Conservation (phyloP, 2,329 filamentous ascomycete genomes). For the Calonectria pauciramosa region DNA sequence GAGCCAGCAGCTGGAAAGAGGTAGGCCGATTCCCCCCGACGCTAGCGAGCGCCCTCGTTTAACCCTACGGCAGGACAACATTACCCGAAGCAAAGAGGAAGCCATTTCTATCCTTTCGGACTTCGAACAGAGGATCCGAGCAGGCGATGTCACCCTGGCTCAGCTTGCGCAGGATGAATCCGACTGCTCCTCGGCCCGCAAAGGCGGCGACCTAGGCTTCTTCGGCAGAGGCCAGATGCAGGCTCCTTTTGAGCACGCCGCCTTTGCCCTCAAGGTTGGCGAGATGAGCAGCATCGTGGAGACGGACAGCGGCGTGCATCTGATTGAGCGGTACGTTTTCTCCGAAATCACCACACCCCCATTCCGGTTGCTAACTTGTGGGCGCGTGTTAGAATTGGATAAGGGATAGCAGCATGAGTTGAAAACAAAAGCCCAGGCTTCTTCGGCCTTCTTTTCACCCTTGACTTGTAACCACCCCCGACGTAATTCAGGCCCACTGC, state of each 20-base stretch:
- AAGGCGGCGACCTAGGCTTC: neutral
- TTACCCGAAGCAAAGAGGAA: neutral
- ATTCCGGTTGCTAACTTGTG: neutral
- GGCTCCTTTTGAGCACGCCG: neutral
- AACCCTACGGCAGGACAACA: neutral
- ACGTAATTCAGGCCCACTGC: neutral
- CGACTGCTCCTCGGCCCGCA: neutral
- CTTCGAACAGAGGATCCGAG: neutral
- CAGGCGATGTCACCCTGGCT: neutral
- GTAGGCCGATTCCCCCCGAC: neutral
- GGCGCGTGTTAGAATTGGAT: neutral
- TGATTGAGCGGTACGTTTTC: neutral
- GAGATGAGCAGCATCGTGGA: neutral
- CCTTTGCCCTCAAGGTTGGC: neutral
- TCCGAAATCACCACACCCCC: no score
- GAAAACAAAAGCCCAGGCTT: neutral
- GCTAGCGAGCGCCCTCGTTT: neutral
- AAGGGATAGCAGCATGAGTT: neutral
- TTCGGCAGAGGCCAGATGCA: slow-evolving; percentile 1
- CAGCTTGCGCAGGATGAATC: neutral
- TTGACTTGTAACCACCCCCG: neutral
- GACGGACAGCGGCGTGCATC: neutral
- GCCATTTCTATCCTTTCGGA: neutral
- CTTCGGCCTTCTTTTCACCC: neutral
- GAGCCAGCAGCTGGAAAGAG: neutral